Evolutionary conservation across 345 rosid species (phyloP), one percentile per base, ranked within the genome.

Genomic region (Ceriops decandra): DNA sequence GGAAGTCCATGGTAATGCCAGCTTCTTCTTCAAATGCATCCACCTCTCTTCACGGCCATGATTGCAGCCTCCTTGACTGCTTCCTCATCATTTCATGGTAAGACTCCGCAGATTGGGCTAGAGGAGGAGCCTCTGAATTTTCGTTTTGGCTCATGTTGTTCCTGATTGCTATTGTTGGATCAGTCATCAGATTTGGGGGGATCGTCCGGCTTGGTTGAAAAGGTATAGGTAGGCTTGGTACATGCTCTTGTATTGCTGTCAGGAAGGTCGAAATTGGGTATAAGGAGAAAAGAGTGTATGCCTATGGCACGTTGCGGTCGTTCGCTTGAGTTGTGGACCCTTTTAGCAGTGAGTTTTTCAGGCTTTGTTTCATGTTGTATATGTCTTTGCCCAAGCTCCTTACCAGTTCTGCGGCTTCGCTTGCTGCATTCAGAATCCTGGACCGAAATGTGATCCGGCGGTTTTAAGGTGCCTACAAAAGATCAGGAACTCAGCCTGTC

Each of bases 31-130:
- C 90, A 24, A 76, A 81, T 53, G 85, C 87, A 36, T 81, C 85
- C 27, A 81, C 82, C 59, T 83, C 90, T 61, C 85, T 78, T 0
- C 84, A 83, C 7, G 90, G 93, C 90, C 88, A 86, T 9, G 89
- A 86, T 63, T 82, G 76, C 67, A 74, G 61, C 79, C 87, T 77
- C 67, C 86, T 81, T 0, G 81, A 80, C 21, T 83, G 84, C 79
- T 86, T 84, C 79, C 93, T 83, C 85, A 77, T 80, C 81, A 66
- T 73, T 68, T 84, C 88, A 36, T 84, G 85, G 79, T 81, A 86
- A 13, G 82, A 66, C 67, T 82, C 85, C 16, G 70, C 33, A 27
- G 46, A 69, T 28, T 76, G 79, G 26, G 73, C 69, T 16, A 49
- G 26, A 47, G 77, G 28, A 1, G 57, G 42, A 30, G 72, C 31